Base-by-base conservation (phyloP, 192 early-diverging fungal species). In the Anaeromyces robustus region DNA sequence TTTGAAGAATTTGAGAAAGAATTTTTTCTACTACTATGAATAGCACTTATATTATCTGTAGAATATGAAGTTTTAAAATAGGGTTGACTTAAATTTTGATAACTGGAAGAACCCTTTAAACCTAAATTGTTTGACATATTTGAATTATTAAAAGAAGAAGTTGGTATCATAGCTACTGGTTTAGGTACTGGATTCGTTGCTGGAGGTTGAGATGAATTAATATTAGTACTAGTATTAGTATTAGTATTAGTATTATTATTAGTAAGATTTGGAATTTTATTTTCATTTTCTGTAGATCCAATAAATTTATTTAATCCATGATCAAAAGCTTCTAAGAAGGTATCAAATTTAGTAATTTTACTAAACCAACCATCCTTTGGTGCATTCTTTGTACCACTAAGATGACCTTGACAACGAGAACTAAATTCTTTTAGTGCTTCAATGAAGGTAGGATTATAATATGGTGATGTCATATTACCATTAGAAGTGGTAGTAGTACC, bases 351-450 rank as follows among this genome's bases (percentile, higher is more conserved):
- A 9, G 52, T 68, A n/a, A 68, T 68, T 9, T 68, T 68, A 68
- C 52, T 68, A n/a, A 68, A 68, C 52, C 52, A 68, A 68, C 52
- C 52, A 68, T 68, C 52, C 26, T 68, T 68, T 68, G 52, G 52
- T 9, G 52, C 52, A 68, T 68, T 68, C n/a, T 68, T 68, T 28
- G 52, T 68, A n/a, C 52, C 52, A 68, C 26, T 68, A 68, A 68
- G 26, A 22, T 68, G 1, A n/a, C 52, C 26, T n/a, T 68, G 52
- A 68, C 52, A 68, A n/a, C 91, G 88, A 29, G 92, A 92, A 59
- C 86, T 89, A 29, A 98, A 86, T 77, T 92, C 89, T 78, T 89
- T 89, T 16, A 98, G 86, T 29, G 87, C 86, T 31, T 94, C 91
- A 2, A 91, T 86, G 83, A 96, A 92, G 0, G 85, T 83, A 19